phyloP scores from a whole-genome alignment of 179 eudicot species.

The Spergularia azorica region DNA sequence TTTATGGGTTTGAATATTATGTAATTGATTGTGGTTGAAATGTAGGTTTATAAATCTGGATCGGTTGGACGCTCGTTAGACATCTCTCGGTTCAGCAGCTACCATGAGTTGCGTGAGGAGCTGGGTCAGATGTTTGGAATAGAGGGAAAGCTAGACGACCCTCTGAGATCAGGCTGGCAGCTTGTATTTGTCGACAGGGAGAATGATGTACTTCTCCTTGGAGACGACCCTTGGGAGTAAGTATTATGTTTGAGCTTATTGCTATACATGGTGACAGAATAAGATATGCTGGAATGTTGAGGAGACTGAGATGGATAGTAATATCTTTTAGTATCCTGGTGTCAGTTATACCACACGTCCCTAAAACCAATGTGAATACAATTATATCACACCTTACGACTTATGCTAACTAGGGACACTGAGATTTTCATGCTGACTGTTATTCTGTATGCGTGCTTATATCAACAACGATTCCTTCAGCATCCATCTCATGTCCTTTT shows the following conservation, averaged over 20 bases:
- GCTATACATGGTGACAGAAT: not conserved
- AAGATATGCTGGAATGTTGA: not conserved
- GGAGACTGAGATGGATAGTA: too few species aligned
- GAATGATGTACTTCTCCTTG: constrained; percentile 95
- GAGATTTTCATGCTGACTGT: too few species aligned
- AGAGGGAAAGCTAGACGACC: constrained; percentile 92
- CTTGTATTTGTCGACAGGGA: constrained; percentile 99
- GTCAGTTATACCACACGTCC: too few species aligned
- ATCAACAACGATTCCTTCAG: too few species aligned
- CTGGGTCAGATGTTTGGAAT: constrained; percentile 92
- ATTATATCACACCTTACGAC: too few species aligned
- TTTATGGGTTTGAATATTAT: not conserved
- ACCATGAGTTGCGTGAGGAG: constrained; percentile 83
- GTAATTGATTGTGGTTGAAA: not conserved
- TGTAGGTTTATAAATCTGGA: constrained; percentile 86
- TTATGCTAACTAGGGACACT: too few species aligned
- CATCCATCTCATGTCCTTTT: too few species aligned
- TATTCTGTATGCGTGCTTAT: too few species aligned
- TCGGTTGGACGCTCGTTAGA: constrained; percentile 92
- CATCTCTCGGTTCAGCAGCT: constrained; percentile 88
- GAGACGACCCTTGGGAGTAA: constrained; percentile 99
- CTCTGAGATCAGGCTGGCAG: constrained; percentile 99
- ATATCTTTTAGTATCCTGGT: too few species aligned
- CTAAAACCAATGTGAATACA: too few species aligned
- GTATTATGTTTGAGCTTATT: constrained; percentile 21